Conservation (phyloP, 768 basidiomycete species). For the Boletus barrowsii region DNA sequence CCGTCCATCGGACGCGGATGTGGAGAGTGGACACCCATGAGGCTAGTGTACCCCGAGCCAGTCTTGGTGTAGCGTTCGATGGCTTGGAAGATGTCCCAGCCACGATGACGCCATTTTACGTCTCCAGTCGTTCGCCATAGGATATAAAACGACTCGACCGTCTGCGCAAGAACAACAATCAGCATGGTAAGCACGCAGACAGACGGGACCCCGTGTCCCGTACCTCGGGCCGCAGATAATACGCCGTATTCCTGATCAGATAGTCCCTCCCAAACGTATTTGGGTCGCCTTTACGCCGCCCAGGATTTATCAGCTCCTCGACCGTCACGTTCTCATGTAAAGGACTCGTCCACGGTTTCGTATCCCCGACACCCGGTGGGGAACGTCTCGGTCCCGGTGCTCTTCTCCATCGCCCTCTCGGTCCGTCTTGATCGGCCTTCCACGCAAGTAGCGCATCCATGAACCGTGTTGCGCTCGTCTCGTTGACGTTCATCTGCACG, state of each 20-base stretch:
- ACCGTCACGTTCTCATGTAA: conserved; percentile 1
- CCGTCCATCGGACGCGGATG: conserved; percentile 41
- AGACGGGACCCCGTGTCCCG: conserved; percentile 13
- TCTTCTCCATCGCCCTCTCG: neutral
- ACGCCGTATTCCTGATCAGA: conserved; percentile 38
- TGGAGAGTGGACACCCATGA: conserved; percentile 43
- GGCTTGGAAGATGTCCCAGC: conserved; percentile 67
- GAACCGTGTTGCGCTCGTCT: conserved; percentile 19
- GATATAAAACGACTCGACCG: conserved; percentile 69
- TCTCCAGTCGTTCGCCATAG: conserved; percentile 71
- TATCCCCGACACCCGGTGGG: conserved; percentile 52
- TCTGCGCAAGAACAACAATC: conserved; percentile 37
- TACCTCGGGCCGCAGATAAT: conserved; percentile 72
- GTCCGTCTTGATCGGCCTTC: conserved; percentile 24
- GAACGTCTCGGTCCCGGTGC: conserved; percentile 31
- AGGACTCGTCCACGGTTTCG: conserved; percentile 19
- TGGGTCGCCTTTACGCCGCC: neutral
- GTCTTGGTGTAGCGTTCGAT: conserved; percentile 60
- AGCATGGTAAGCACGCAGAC: neutral
- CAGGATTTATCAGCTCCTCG: neutral
- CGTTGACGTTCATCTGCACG: conserved; percentile 17
- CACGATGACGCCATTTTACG: conserved; percentile 63
- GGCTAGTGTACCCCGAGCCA: conserved; percentile 55
- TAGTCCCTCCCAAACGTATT: conserved; percentile 50
- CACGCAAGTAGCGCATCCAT: conserved; percentile 40